A percentile compares a stretch with the other conserved stretches of the same genome.
Evolutionary conservation across 23 red algal species (phyloP).

Genomic region (Pyropia haitanensis): DNA sequence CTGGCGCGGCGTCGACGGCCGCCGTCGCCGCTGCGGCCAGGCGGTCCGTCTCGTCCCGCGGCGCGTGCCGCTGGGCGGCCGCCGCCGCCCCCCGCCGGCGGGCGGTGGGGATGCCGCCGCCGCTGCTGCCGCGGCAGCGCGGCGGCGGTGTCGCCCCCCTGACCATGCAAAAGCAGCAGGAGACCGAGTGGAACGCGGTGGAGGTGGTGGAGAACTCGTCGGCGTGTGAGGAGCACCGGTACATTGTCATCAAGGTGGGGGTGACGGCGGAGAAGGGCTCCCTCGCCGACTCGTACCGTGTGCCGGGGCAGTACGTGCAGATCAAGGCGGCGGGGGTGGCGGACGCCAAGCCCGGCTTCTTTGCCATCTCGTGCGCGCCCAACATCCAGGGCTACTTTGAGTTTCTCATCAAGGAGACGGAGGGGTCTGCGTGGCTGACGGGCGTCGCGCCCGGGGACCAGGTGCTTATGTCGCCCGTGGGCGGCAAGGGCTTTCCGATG

Average conservation of each 20-base stretch:
- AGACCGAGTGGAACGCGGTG: constrained; percentile 55
- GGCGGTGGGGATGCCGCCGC: too few species aligned
- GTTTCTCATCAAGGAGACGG: constrained; percentile 70
- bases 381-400: constrained; percentile 64
- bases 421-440: constrained; percentile 14
- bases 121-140: too few species aligned
- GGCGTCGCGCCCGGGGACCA: constrained; percentile 18
- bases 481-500: constrained; percentile 63
- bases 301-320: constrained; percentile 74
- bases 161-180: constrained; percentile 29
- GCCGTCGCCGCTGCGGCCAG: too few species aligned
- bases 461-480: constrained; percentile 48
- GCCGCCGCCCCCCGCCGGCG: too few species aligned
- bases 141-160: too few species aligned
- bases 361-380: constrained; percentile 60
- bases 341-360: constrained; percentile 36
- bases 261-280: constrained; percentile 43
- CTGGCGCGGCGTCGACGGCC: too few species aligned
- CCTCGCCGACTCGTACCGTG: constrained; percentile 58
- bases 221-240: constrained; percentile 31
- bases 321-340: constrained; percentile 13
- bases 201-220: constrained; percentile 44
- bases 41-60: too few species aligned
- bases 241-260: constrained; percentile 61
- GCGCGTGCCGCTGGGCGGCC: too few species aligned